A percentile compares a stretch with the other conserved stretches of the same genome.
Conservation (phyloP, 2,329 filamentous ascomycete genomes). For the Aspergillus calidoustus region DNA sequence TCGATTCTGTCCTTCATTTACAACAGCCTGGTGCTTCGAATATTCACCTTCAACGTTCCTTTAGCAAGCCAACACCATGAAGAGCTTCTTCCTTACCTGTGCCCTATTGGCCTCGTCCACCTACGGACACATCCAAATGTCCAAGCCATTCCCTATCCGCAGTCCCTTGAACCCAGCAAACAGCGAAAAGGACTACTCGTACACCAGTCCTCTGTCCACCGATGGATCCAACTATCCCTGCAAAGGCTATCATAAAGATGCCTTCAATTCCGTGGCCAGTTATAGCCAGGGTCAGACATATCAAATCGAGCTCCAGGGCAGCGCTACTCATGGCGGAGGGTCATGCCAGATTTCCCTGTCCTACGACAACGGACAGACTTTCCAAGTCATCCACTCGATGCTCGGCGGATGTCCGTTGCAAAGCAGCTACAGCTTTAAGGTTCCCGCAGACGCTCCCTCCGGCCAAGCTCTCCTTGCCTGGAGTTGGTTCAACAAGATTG, state of each 20-base stretch:
- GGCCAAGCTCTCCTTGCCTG: constrained; percentile 70
- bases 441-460: constrained; percentile 67
- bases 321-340: constrained; percentile 69
- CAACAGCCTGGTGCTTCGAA: constrained; percentile 10
- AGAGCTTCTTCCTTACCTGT: constrained; percentile 34
- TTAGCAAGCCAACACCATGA: constrained; percentile 30
- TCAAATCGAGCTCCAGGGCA: constrained; percentile 67
- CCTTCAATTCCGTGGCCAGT: constrained; percentile 60
- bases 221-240: constrained; percentile 72
- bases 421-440: constrained; percentile 65
- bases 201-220: constrained; percentile 67
- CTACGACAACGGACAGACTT: constrained; percentile 71
- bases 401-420: constrained; percentile 60
- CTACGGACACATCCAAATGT: constrained; percentile 60
- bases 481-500: constrained; percentile 77
- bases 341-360: constrained; percentile 78
- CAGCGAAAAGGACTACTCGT: constrained; percentile 68
- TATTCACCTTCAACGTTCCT: neutral
- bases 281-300: constrained; percentile 67
- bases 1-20: neutral
- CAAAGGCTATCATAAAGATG: constrained; percentile 66
- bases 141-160: constrained; percentile 57
- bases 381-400: constrained; percentile 70
- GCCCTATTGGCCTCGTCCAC: constrained; percentile 39
- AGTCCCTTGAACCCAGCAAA: constrained; percentile 55